Percentiles rank a stretch among this genome's conserved stretches.
Evolutionary conservation across 129 eudicot species (phyloP).

Genomic region (Flaveria ramosissima): DNA sequence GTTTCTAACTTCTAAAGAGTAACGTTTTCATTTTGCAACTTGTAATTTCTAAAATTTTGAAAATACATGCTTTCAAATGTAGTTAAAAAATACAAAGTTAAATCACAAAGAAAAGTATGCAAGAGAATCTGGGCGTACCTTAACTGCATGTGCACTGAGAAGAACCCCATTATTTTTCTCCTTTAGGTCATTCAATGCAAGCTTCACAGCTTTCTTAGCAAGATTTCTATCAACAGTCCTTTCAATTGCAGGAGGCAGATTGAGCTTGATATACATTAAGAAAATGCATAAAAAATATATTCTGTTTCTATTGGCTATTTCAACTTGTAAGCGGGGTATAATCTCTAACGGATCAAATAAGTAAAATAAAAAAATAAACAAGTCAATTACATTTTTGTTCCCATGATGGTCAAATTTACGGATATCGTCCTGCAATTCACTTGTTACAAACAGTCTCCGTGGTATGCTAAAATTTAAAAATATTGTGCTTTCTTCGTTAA

Average conservation of each 20-base stretch:
- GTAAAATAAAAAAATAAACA: neutral
- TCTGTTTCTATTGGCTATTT: neutral
- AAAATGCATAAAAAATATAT: slow-evolving; percentile 17
- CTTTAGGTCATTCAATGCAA: slow-evolving; percentile 75
- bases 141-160: slow-evolving; percentile 78
- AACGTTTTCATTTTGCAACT: slow-evolving; percentile 13
- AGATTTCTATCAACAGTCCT: slow-evolving; percentile 44
- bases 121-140: slow-evolving; percentile 48
- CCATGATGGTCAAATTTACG: neutral
- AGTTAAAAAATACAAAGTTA: neutral
- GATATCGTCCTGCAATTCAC: neutral
- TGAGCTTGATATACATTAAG: slow-evolving; percentile 62
- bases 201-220: slow-evolving; percentile 60
- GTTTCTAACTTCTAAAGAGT: neutral
- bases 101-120: slow-evolving; percentile 3
- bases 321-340: neutral
- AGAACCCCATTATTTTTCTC: slow-evolving; percentile 68
- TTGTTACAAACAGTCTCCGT: neutral
- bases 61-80: neutral
- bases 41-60: neutral
- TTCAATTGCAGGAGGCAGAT: slow-evolving; percentile 35
- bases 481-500: neutral
- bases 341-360: neutral
- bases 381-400: neutral
- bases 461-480: neutral